phyloP scores from a whole-genome alignment of 805 yeast genomes.

The Suhomyces vadensis region DNA sequence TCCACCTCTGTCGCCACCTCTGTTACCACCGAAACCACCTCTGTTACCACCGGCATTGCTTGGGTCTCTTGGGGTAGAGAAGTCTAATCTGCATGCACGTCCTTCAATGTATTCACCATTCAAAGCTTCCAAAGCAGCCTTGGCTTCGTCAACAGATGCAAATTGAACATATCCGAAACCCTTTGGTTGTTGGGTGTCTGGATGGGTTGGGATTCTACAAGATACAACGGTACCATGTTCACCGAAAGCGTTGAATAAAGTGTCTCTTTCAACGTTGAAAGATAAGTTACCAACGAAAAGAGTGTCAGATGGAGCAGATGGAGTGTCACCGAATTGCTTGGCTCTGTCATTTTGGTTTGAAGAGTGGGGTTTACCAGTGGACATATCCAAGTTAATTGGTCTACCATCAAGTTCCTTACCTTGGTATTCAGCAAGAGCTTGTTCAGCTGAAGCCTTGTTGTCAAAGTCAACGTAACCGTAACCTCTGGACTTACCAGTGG shows the following conservation, averaged over 20 bases:
- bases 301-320: slow-evolving; percentile 92
- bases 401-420: slow-evolving; percentile 97
- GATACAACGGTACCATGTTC: slow-evolving; percentile 81
- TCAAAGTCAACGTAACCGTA: slow-evolving; percentile 97
- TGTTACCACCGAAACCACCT: slow-evolving; percentile 34
- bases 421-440: slow-evolving; percentile 80
- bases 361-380: slow-evolving; percentile 76
- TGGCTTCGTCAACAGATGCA: slow-evolving; percentile 83
- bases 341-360: slow-evolving; percentile 74
- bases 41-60: slow-evolving; percentile 20
- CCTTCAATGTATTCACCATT: slow-evolving; percentile 89
- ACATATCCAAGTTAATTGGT: slow-evolving; percentile 90
- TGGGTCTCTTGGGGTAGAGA: slow-evolving; percentile 82
- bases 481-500: slow-evolving; percentile 91
- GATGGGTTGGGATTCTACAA: slow-evolving; percentile 96
- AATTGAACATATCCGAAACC: slow-evolving; percentile 98
- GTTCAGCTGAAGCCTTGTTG: slow-evolving; percentile 72
- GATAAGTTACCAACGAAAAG: slow-evolving; percentile 95
- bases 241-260: slow-evolving; percentile 69
- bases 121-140: slow-evolving; percentile 80
- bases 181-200: slow-evolving; percentile 98
- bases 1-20: slow-evolving; percentile 33
- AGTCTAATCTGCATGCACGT: slow-evolving; percentile 93
- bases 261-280: slow-evolving; percentile 83
- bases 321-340: slow-evolving; percentile 83